These are phyloP conservation scores for Berkeleyomyces rouxiae DNA, from an alignment of 2,329 filamentous ascomycete genomes.

Conservation along the genomic window DNA sequence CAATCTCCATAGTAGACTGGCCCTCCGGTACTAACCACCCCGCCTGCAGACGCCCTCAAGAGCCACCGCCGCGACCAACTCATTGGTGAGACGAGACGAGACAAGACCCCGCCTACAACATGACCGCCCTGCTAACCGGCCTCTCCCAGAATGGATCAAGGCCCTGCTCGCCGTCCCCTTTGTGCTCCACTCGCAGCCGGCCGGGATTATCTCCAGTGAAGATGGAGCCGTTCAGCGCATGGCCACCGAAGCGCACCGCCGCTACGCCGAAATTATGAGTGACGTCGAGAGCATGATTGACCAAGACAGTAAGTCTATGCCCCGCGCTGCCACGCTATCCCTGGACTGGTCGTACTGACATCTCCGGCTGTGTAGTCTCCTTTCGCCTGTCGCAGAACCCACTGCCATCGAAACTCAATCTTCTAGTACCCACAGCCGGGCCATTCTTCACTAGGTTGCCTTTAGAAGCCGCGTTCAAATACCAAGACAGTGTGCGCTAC, in stretches of 20 bases:
- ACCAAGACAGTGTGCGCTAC: conserved; percentile 69
- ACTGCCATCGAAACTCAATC: conserved; percentile 74
- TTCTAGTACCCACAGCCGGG: conserved; percentile 82
- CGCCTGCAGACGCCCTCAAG: conserved; percentile 43
- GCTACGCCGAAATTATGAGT: conserved; percentile 88
- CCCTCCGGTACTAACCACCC: neutral
- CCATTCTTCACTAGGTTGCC: conserved; percentile 81
- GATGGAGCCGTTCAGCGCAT: conserved; percentile 51
- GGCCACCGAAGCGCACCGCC: conserved; percentile 63
- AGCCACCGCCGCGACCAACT: conserved; percentile 85
- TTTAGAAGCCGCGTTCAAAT: conserved; percentile 77
- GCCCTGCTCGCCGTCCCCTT: conserved; percentile 86
- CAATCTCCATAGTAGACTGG: conserved; percentile 7
- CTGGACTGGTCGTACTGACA: neutral
- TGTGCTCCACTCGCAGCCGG: conserved; percentile 88
- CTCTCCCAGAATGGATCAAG: conserved; percentile 78
- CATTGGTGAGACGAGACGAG: conserved; percentile 37
- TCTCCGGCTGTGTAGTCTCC: conserved; percentile 33
- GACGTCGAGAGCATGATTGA: conserved; percentile 86
- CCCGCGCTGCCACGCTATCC: neutral
- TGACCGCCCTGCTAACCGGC: conserved; percentile 5
- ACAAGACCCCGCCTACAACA: too few species aligned
- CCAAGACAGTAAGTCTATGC: conserved; percentile 56
- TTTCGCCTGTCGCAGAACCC: conserved; percentile 49
- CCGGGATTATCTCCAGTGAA: conserved; percentile 60